Conservation (phyloP, 75 land plant genomes). For the Larix kaempferi region DNA sequence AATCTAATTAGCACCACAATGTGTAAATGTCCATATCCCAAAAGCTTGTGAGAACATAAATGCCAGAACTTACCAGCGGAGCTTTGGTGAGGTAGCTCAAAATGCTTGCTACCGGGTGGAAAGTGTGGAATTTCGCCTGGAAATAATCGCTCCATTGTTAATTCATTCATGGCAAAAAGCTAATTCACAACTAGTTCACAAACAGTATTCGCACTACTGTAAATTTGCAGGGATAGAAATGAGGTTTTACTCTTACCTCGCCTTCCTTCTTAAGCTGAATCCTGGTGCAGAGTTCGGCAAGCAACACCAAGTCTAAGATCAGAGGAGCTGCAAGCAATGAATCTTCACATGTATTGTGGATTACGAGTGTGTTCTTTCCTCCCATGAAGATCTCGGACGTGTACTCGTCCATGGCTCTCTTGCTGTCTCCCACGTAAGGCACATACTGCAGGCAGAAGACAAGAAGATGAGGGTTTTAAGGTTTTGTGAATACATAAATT, state of each 20-base stretch:
- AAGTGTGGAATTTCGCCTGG: too few species aligned
- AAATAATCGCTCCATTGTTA: too few species aligned
- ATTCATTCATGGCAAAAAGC: too few species aligned
- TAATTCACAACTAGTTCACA: too few species aligned
- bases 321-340: slow-evolving; percentile 94
- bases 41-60: too few species aligned
- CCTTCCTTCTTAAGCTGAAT: slow-evolving; percentile 83
- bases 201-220: too few species aligned
- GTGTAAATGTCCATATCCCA: too few species aligned
- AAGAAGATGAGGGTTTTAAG: neutral
- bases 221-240: too few species aligned
- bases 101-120: too few species aligned
- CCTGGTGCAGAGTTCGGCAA: slow-evolving; percentile 87
- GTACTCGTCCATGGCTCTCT: slow-evolving; percentile 99
- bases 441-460: slow-evolving; percentile 63
- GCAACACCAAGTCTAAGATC: slow-evolving; percentile 83
- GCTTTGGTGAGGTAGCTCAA: too few species aligned
- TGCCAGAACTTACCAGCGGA: too few species aligned
- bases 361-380: slow-evolving; percentile 86
- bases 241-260: slow-evolving; percentile 69
- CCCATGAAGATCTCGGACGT: slow-evolving; percentile 98
- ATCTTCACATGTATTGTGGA: slow-evolving; percentile 98
- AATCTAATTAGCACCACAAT: too few species aligned
- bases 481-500: neutral
- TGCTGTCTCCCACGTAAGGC: slow-evolving; percentile 98